phyloP scores from a whole-genome alignment of 2,329 filamentous ascomycete species.

The Cercospora berteroae region DNA sequence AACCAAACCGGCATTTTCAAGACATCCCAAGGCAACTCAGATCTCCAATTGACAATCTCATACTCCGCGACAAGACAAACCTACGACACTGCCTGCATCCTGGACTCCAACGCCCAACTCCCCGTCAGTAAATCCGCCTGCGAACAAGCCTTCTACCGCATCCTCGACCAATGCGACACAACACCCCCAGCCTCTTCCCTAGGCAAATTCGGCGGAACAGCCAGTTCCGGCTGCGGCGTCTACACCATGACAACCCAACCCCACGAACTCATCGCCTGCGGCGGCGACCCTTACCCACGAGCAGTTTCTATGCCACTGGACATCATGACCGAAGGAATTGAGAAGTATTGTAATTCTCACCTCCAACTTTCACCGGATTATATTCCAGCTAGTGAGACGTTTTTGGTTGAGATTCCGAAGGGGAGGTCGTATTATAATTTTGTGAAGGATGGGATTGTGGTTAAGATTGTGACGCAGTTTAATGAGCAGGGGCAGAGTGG shows the following conservation, averaged over 20 bases:
- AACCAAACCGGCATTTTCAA: slow-evolving; percentile 13
- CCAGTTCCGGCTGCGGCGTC: slow-evolving; percentile 9
- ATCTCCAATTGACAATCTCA: slow-evolving; percentile 14
- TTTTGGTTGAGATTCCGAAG: slow-evolving; percentile 8
- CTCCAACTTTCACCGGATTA: slow-evolving; percentile 11
- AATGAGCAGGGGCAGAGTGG: slow-evolving; percentile 15
- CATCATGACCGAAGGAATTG: slow-evolving; percentile 9
- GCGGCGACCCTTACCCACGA: slow-evolving; percentile 17
- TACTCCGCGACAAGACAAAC: slow-evolving; percentile 2
- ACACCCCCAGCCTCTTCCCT: neutral
- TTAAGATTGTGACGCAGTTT: slow-evolving; percentile 14
- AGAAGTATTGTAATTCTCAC: slow-evolving; percentile 14
- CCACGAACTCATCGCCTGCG: slow-evolving; percentile 17
- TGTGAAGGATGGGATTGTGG: neutral
- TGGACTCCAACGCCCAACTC: neutral
- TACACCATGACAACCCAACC: slow-evolving; percentile 9
- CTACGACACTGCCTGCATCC: slow-evolving; percentile 1
- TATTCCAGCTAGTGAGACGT: neutral
- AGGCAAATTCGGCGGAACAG: slow-evolving; percentile 16
- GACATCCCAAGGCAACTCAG: slow-evolving; percentile 17
- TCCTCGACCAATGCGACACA: slow-evolving; percentile 17
- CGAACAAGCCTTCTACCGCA: slow-evolving; percentile 15
- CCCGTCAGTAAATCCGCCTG: slow-evolving; percentile 7
- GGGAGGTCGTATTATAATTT: slow-evolving; percentile 16
- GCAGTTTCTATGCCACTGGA: neutral